These are phyloP conservation scores for Viola odorata DNA, from an alignment of 345 rosid genomes.

Conservation along the genomic window DNA sequence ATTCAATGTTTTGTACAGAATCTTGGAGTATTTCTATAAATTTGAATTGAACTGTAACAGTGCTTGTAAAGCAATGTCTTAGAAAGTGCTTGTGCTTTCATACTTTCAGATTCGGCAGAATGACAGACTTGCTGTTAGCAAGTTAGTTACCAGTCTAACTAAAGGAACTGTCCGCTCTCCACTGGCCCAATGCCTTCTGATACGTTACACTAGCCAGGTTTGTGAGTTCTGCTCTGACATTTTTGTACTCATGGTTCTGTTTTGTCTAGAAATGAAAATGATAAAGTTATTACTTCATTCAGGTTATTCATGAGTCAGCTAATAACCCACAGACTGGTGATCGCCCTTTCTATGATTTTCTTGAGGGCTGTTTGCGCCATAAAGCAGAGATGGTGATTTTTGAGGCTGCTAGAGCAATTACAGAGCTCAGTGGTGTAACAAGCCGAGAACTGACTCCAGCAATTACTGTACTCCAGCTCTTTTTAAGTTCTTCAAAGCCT, in stretches of 20 bases:
- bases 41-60: too few species aligned
- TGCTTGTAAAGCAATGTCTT: too few species aligned
- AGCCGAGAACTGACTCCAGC: constrained; percentile 95
- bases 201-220: constrained; percentile 92
- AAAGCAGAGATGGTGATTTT: constrained; percentile 98
- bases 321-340: constrained; percentile 70
- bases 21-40: too few species aligned
- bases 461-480: constrained; percentile 94
- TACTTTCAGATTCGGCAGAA: constrained; percentile 80
- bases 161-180: constrained; percentile 96
- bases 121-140: constrained; percentile 86
- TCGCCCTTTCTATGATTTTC: constrained; percentile 92
- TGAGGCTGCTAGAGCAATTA: constrained; percentile 99
- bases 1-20: neutral
- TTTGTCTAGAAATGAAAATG: neutral
- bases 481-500: constrained; percentile 95
- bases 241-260: neutral
- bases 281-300: constrained; percentile 14
- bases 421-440: constrained; percentile 91
- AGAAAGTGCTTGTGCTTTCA: neutral
- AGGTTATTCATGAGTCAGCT: constrained; percentile 89
- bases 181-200: constrained; percentile 89
- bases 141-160: constrained; percentile 87
- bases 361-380: constrained; percentile 94
- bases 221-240: constrained; percentile 7